Evolutionary conservation across 2,329 filamentous ascomycete species (phyloP), one percentile per base, ranked within the genome.

Genomic region (Colletotrichum euphorbiae): DNA sequence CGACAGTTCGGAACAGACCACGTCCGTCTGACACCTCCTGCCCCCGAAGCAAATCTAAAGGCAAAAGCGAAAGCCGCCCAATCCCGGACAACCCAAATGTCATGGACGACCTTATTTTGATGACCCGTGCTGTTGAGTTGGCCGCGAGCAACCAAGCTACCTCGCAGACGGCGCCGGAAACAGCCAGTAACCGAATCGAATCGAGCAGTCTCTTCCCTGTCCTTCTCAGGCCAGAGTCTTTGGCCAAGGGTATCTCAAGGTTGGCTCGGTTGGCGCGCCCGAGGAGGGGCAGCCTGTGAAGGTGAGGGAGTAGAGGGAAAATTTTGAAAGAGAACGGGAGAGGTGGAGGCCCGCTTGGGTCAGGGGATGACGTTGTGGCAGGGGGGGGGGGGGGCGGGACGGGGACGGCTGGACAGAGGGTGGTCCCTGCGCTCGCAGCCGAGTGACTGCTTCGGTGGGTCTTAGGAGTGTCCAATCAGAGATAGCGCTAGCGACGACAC

Each of bases 301-400:
- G n/a, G n/a, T 4, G 48, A 33, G 8, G 48, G 17, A 24, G 31
- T 17, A 31, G 48, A 51, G 28, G 28, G 31, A 46, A 15, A 42
- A 36, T n/a, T 28, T 24, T 46, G 42, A 58, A 19, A 31, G 48
- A 50, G 42, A 40, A 43, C 36, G 9, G 6, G 40, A 19, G 42
- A 28, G 43, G 33, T 31, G 24, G 15, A 43, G 33, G 12, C 43
- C 56, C 42, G 43, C 56, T 50, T 60, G n/a, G 56, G 40, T 60
- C 43, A 50, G 33, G 40, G 45, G 24, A 64, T 67, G 64, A 67
- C 64, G 60, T 67, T 45, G 64, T 56, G 42, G 31, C 50, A 33
- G 40, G 58, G 46, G 21, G 24, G 24, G 3, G 5, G 21, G 21
- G 21, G 21, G 21, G 24, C 21, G 4, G 21, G 21, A 8, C 5